These are phyloP conservation scores for Taxillus chinensis DNA, from an alignment of 164 flowering plant species.

Conservation along the genomic window DNA sequence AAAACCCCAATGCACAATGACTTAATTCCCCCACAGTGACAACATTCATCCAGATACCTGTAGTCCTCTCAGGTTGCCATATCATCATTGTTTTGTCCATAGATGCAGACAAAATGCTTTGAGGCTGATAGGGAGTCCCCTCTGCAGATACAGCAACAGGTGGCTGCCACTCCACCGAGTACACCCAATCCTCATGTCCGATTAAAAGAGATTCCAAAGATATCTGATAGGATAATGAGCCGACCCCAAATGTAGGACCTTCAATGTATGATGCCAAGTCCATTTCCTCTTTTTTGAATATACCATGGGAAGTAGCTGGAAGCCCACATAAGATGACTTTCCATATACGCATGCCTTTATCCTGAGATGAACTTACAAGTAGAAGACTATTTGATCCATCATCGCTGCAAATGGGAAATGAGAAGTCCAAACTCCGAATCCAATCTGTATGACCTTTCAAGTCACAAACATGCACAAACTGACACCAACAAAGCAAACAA, in stretches of 20 bases:
- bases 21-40: conserved; percentile 95
- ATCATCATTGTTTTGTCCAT: conserved; percentile 99
- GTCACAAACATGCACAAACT: conserved; percentile 83
- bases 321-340: conserved; percentile 38
- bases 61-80: conserved; percentile 92
- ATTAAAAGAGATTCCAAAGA: conserved; percentile 85
- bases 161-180: conserved; percentile 94
- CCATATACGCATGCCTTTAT: conserved; percentile 92
- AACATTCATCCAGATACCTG: conserved; percentile 94
- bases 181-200: conserved; percentile 99
- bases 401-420: conserved; percentile 42
- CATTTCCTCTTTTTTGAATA: conserved; percentile 33
- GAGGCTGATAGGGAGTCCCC: conserved; percentile 46
- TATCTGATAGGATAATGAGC: conserved; percentile 62
- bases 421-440: conserved; percentile 93
- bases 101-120: conserved; percentile 86
- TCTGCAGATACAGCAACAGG: conserved; percentile 34
- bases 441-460: conserved; percentile 94
- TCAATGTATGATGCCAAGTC: conserved; percentile 74
- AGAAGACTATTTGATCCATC: conserved; percentile 36
- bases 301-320: conserved; percentile 13
- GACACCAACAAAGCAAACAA: conserved; percentile 12
- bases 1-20: conserved; percentile 95
- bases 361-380: conserved; percentile 95
- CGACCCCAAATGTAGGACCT: conserved; percentile 67